Evolutionary conservation across 805 yeast species (phyloP).

Genomic region (Yamadazyma nakazawae): DNA sequence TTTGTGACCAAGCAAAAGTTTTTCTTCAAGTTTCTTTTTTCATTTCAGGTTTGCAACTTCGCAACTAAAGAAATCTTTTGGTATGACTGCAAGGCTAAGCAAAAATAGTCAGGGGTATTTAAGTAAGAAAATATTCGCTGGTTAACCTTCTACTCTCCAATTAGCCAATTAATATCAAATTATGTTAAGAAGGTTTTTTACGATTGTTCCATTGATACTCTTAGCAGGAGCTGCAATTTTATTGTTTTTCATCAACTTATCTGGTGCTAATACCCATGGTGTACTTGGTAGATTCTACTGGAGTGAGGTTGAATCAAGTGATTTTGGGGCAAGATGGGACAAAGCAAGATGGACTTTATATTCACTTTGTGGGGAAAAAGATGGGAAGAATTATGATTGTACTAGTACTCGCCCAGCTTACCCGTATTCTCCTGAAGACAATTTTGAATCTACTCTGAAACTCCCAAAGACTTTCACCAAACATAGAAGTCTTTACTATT

Average conservation of each 20-base stretch:
- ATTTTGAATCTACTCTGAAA: slow-evolving; percentile 16
- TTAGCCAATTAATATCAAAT: background rate
- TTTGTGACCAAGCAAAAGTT: background rate
- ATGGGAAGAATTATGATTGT: slow-evolving; percentile 20
- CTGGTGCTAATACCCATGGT: slow-evolving; percentile 22
- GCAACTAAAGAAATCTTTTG: background rate
- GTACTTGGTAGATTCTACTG: slow-evolving; percentile 24
- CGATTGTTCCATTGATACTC: slow-evolving; percentile 23
- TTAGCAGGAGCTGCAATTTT: slow-evolving; percentile 21
- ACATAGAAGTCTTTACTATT: slow-evolving; percentile 53
- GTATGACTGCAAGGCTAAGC: slow-evolving; percentile 6
- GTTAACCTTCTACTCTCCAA: background rate
- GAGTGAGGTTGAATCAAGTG: slow-evolving; percentile 19
- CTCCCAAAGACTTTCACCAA: slow-evolving; percentile 52
- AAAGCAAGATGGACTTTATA: slow-evolving; percentile 29
- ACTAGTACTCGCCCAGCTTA: slow-evolving; percentile 21
- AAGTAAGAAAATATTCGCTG: background rate
- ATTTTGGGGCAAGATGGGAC: slow-evolving; percentile 13
- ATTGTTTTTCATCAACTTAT: slow-evolving; percentile 25
- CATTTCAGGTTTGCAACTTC: background rate
- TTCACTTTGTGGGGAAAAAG: slow-evolving; percentile 20
- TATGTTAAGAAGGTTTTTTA: slow-evolving; percentile 20
- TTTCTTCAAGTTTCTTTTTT: background rate
- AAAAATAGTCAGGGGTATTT: background rate
- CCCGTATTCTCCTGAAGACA: slow-evolving; percentile 31